phyloP scores from a whole-genome alignment of 2,329 filamentous ascomycete genomes.

The Sarocladium brachiariae region DNA sequence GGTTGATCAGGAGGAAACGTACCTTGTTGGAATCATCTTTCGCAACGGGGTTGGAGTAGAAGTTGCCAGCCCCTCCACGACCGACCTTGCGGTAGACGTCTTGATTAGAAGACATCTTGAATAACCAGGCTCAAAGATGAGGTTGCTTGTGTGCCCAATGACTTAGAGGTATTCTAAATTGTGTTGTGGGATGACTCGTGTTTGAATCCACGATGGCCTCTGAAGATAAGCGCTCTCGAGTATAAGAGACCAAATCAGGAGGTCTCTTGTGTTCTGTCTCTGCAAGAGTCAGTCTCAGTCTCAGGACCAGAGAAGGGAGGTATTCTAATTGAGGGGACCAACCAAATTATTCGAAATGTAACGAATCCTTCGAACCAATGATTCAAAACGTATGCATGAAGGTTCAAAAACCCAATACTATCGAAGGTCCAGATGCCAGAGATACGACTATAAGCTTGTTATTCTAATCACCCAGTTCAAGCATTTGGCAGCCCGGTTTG shows the following conservation, averaged over 20 bases:
- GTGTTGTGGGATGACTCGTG: no score
- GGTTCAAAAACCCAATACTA: neutral
- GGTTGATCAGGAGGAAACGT: constrained; percentile 1
- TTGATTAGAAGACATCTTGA: neutral
- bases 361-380: neutral
- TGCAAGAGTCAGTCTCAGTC: no score
- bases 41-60: constrained; percentile 39
- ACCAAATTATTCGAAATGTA: no score
- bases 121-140: neutral
- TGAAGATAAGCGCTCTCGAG: no score
- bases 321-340: no score
- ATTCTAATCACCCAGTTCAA: neutral
- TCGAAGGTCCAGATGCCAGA: neutral
- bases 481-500: neutral
- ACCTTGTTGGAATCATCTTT: constrained; percentile 36
- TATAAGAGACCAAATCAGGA: no score
- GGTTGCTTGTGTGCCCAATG: neutral
- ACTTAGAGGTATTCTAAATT: no score
- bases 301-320: no score
- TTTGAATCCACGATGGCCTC: no score
- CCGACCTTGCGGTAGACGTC: constrained; percentile 47
- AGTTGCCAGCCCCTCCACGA: constrained; percentile 60
- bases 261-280: no score
- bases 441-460: neutral
- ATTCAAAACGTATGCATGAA: neutral